Percentiles rank a stretch among this genome's conserved stretches.
These are phyloP conservation scores for Perkinsus olseni DNA, from an alignment of 169 alveolate genomes.

Conservation along the genomic window DNA sequence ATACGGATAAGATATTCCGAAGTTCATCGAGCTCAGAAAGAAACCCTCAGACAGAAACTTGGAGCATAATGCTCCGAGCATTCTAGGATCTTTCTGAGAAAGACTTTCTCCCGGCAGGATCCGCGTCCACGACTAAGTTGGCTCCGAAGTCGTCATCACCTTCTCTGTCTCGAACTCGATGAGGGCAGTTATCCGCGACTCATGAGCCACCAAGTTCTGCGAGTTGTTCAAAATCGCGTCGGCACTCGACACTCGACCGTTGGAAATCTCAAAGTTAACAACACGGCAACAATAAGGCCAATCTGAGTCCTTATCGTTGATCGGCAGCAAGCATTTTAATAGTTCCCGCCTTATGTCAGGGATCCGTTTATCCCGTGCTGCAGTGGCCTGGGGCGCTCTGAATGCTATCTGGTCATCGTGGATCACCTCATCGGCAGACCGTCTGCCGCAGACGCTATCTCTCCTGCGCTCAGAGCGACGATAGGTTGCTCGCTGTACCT, in stretches of 20 bases:
- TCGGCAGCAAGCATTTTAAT: no score
- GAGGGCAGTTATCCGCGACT: background rate
- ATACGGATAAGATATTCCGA: no score
- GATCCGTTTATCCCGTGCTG: background rate
- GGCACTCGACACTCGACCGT: background rate
- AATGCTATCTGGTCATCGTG: background rate
- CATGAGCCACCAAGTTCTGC: background rate
- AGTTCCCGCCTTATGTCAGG: background rate
- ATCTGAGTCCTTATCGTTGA: background rate
- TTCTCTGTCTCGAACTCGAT: background rate
- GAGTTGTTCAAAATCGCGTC: background rate
- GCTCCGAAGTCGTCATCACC: background rate
- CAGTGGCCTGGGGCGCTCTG: background rate
- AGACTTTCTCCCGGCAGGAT: no score
- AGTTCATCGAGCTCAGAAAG: no score
- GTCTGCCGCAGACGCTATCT: background rate
- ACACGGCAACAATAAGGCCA: background rate
- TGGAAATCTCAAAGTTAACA: background rate
- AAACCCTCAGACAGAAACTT: no score
- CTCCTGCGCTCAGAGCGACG: background rate
- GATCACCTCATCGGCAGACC: background rate
- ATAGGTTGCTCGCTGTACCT: background rate
- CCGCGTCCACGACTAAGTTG: background rate
- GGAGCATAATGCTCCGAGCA: no score
- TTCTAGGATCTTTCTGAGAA: no score